These are phyloP conservation scores for Nannochloropsis salina DNA, from an alignment of 108 stramenopile species.

Conservation along the genomic window DNA sequence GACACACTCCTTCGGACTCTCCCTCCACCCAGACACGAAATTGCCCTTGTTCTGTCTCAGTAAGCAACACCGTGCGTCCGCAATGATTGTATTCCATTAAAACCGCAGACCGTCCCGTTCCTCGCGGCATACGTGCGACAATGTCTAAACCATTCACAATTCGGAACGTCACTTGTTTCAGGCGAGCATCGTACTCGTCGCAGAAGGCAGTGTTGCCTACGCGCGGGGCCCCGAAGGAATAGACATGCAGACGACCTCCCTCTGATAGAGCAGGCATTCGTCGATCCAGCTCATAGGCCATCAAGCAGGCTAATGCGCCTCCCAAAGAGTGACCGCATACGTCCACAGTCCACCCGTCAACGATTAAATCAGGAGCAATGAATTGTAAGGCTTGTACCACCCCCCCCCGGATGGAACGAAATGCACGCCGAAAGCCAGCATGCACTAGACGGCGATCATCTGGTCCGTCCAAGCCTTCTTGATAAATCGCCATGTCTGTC, in stretches of 20 bases:
- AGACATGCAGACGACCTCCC: neutral
- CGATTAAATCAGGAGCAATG: slow-evolving; percentile 5
- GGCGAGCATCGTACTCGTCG: neutral
- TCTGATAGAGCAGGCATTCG: neutral
- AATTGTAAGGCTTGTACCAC: neutral
- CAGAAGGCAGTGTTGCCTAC: neutral
- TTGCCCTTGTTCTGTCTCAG: neutral
- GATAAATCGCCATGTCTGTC: slow-evolving; percentile 20
- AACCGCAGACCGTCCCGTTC: neutral
- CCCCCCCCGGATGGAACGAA: slow-evolving; percentile 16
- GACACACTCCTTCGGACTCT: neutral
- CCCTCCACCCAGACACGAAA: slow-evolving; percentile 1
- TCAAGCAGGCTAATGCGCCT: neutral
- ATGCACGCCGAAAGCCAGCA: slow-evolving; percentile 8
- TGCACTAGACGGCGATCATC: neutral
- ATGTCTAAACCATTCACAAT: neutral
- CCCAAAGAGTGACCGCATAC: neutral
- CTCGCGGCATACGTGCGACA: slow-evolving; percentile 14
- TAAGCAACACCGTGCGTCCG: slow-evolving; percentile 5
- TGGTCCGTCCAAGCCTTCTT: neutral
- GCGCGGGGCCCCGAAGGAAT: neutral
- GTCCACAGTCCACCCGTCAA: neutral
- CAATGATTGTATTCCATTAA: slow-evolving; percentile 16
- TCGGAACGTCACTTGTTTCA: neutral
- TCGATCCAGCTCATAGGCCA: neutral